phyloP scores from a whole-genome alignment of 345 rosid genomes.

The Populus euphratica region DNA sequence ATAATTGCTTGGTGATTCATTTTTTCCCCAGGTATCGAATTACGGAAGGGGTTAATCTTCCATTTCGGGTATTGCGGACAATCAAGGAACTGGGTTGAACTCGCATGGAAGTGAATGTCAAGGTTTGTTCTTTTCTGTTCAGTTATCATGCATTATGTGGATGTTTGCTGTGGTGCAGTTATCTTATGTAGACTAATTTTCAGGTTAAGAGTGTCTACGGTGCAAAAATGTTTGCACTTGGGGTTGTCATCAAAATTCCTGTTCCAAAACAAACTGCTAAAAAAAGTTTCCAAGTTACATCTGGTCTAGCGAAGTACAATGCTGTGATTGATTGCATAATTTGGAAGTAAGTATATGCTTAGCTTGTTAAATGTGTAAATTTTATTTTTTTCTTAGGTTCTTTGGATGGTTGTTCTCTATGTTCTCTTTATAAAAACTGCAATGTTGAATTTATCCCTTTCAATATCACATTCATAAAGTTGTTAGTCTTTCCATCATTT shows the following conservation, averaged over 20 bases:
- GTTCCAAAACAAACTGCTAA: conserved; percentile 99
- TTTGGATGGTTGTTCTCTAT: neutral
- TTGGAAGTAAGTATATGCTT: conserved; percentile 87
- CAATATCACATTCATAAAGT: neutral
- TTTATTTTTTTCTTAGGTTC: neutral
- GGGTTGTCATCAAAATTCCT: conserved; percentile 95
- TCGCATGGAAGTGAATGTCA: conserved; percentile 99
- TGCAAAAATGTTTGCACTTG: conserved; percentile 98
- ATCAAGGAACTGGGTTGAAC: conserved; percentile 98
- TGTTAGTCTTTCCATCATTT: neutral
- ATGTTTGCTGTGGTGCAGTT: conserved; percentile 19
- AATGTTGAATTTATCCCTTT: neutral
- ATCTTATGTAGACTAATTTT: conserved; percentile 20
- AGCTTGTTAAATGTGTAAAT: neutral
- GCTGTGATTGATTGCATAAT: conserved; percentile 94
- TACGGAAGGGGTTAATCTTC: conserved; percentile 97
- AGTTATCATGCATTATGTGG: neutral
- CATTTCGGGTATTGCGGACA: conserved; percentile 93
- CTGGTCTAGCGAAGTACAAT: conserved; percentile 95
- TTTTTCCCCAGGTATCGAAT: conserved; percentile 68
- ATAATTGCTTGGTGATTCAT: neutral
- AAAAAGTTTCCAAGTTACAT: conserved; percentile 92
- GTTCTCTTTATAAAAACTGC: neutral
- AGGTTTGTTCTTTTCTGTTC: conserved; percentile 47
- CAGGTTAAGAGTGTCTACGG: conserved; percentile 99